phyloP scores from a whole-genome alignment of 257 asterid species.

The Knoxia roxburghii region DNA sequence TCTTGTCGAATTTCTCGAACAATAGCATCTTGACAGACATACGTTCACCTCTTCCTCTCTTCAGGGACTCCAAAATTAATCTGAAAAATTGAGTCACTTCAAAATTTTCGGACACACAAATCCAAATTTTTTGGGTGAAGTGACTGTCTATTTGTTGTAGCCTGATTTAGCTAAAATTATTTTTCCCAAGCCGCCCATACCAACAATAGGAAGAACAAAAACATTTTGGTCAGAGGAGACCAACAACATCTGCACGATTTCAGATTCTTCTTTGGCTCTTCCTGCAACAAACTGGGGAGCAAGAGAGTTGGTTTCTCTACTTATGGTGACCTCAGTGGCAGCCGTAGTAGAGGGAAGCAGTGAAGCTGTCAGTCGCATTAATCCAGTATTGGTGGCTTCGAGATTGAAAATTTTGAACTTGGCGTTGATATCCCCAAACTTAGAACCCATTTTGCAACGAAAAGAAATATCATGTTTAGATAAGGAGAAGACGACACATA shows the following conservation, averaged over 20 bases:
- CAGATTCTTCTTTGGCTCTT: no score
- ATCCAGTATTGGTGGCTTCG: background rate
- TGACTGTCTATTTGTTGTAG: conserved; percentile 3
- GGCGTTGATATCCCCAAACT: background rate
- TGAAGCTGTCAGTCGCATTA: no score
- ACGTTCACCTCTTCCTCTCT: background rate
- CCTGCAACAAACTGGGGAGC: no score
- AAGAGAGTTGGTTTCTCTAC: conserved; percentile 14
- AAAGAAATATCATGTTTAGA: conserved; percentile 2
- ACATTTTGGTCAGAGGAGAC: no score
- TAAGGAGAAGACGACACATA: background rate
- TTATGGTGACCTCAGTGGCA: background rate
- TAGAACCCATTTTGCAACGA: conserved; percentile 6
- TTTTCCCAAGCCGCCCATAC: conserved; percentile 16
- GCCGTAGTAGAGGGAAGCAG: background rate
- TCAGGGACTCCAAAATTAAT: conserved; percentile 1
- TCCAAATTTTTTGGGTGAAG: conserved; percentile 16
- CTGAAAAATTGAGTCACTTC: conserved; percentile 7
- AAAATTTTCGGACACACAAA: conserved; percentile 15
- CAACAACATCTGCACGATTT: no score
- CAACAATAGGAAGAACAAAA: no score
- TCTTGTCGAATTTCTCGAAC: background rate
- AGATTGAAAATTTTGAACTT: background rate
- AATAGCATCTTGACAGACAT: background rate
- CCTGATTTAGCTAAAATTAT: conserved; percentile 11